Percentiles rank a stretch among this genome's conserved stretches.
phyloP scores from a whole-genome alignment of 2,329 filamentous ascomycete species.

The Stachybotrys elegans region DNA sequence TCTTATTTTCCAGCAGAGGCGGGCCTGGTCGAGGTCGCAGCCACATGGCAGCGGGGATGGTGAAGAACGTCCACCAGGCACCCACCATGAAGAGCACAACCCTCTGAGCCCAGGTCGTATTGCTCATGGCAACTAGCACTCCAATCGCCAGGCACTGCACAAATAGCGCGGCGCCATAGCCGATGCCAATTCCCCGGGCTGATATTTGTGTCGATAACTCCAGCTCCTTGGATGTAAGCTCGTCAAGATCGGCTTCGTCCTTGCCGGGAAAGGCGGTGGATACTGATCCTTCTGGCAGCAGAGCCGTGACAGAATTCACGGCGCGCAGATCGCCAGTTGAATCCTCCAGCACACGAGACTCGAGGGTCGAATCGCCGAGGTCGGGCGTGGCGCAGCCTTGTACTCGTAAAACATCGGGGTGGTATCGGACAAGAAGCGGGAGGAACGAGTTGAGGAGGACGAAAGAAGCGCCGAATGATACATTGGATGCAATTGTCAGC shows the following conservation, averaged over 20 bases:
- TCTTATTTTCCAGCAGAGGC: constrained; percentile 52
- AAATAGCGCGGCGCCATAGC: constrained; percentile 81
- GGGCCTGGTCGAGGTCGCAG: constrained; percentile 84
- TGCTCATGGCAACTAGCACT: constrained; percentile 66
- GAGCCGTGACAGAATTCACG: constrained; percentile 39
- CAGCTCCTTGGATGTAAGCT: constrained; percentile 62
- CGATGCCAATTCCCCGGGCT: constrained; percentile 87
- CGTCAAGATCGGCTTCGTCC: constrained; percentile 35
- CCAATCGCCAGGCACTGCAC: constrained; percentile 78
- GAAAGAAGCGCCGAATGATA: constrained; percentile 90
- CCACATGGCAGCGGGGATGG: constrained; percentile 82
- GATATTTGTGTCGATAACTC: constrained; percentile 86
- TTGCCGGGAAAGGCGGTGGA: constrained; percentile 26
- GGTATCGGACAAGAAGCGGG: constrained; percentile 82
- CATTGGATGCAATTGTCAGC: constrained; percentile 86
- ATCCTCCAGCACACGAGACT: constrained; percentile 29
- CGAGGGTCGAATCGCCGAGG: constrained; percentile 22
- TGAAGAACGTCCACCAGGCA: constrained; percentile 89
- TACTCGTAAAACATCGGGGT: constrained; percentile 49
- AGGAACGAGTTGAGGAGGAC: constrained; percentile 94
- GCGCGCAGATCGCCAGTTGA: constrained; percentile 23
- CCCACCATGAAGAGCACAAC: constrained; percentile 85
- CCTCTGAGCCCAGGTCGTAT: constrained; percentile 79
- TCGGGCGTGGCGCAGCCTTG: constrained; percentile 22
- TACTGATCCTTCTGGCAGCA: constrained; percentile 29